phyloP scores from a whole-genome alignment of 179 eudicot species.

The Monotropa hypopitys region DNA sequence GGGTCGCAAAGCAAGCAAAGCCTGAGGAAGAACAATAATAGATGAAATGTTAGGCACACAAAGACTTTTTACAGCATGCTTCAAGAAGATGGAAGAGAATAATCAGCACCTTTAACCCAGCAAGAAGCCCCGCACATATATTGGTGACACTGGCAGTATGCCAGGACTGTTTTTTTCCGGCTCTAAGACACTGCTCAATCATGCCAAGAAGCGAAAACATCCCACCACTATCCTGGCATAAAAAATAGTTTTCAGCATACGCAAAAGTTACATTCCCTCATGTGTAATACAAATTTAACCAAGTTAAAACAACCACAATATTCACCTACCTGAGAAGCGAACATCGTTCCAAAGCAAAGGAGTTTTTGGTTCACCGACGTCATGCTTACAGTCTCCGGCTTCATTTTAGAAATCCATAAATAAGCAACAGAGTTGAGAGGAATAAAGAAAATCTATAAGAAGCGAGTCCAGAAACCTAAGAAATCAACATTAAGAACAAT shows the following conservation, averaged over 20 bases:
- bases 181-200: conserved; percentile 75
- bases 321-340: conserved; percentile 73
- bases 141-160: conserved; percentile 64
- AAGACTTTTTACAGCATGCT: conserved; percentile 6
- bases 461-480: not conserved
- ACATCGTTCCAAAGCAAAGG: conserved; percentile 75
- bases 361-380: conserved; percentile 93
- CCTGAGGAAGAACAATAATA: conserved; percentile 30
- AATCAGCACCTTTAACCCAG: conserved; percentile 72
- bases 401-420: conserved; percentile 18
- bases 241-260: conserved; percentile 8
- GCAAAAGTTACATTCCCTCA: conserved; percentile 8
- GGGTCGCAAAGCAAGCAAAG: conserved; percentile 64
- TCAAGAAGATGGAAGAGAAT: conserved; percentile 3
- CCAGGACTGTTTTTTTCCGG: conserved; percentile 69
- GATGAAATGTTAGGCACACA: not conserved
- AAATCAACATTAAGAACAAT: not conserved
- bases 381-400: conserved; percentile 89
- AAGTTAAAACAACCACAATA: conserved; percentile 1
- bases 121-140: conserved; percentile 77
- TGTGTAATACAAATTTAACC: not conserved
- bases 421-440: conserved; percentile 5
- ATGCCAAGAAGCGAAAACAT: conserved; percentile 69
- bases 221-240: conserved; percentile 68
- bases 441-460: conserved; percentile 3